Conservation (phyloP, 148 eudicot genomes). For the Nyssa sinensis region DNA sequence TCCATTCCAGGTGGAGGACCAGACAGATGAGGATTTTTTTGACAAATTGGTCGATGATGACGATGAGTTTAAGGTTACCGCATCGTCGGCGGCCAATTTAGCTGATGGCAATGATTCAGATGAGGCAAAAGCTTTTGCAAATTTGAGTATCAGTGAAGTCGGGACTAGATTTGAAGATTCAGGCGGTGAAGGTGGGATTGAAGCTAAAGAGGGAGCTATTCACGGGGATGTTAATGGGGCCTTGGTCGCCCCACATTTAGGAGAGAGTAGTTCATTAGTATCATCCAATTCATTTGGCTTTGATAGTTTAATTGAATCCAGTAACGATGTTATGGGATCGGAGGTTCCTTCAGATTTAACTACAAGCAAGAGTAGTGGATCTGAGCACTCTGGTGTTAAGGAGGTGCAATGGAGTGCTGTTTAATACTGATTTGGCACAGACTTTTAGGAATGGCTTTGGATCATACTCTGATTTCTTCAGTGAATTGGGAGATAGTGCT, state of each 20-base stretch:
- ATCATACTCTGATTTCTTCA: slow-evolving; percentile 73
- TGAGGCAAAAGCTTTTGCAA: slow-evolving; percentile 49
- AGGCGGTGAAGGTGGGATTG: slow-evolving; percentile 25
- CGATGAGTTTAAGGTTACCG: slow-evolving; percentile 31
- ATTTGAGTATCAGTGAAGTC: slow-evolving; percentile 41
- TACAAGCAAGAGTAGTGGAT: slow-evolving; percentile 27
- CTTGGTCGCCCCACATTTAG: slow-evolving; percentile 14
- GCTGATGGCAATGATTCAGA: slow-evolving; percentile 46
- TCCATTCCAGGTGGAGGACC: slow-evolving; percentile 83
- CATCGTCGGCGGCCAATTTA: slow-evolving; percentile 1
- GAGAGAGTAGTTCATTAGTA: slow-evolving; percentile 26
- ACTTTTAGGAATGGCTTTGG: slow-evolving; percentile 50
- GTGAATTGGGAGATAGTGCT: slow-evolving; percentile 42
- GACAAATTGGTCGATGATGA: slow-evolving; percentile 83
- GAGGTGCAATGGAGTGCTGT: slow-evolving; percentile 89
- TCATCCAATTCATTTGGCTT: slow-evolving; percentile 38
- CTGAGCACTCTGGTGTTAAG: slow-evolving; percentile 54
- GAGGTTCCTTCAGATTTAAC: slow-evolving; percentile 27
- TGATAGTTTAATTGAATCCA: slow-evolving; percentile 35
- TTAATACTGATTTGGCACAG: too few relatives aligned
- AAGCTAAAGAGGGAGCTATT: slow-evolving; percentile 23
- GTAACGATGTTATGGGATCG: slow-evolving; percentile 22
- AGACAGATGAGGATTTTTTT: slow-evolving; percentile 82
- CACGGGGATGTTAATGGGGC: background rate
- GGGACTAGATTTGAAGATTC: slow-evolving; percentile 11